phyloP scores from a whole-genome alignment of 352 stramenopile species.

The Phytophthora capsici region DNA sequence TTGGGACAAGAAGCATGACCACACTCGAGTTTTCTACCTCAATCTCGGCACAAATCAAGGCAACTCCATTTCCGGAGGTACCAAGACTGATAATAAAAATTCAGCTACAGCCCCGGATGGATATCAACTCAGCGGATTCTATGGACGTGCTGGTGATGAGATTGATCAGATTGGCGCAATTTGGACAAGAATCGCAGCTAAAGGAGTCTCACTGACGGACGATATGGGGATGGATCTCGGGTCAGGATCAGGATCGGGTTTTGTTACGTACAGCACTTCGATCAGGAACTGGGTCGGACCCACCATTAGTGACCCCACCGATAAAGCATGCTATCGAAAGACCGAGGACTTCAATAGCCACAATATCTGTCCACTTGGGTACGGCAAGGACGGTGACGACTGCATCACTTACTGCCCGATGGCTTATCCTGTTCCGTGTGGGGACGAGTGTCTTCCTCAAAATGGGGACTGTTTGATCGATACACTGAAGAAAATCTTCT shows the following conservation, averaged over 20 bases:
- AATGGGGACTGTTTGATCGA: constrained; percentile 19
- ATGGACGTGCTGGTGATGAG: constrained; percentile 42
- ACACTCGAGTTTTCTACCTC: constrained; percentile 55
- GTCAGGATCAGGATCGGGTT: constrained; percentile 18
- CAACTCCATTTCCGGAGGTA: constrained; percentile 36
- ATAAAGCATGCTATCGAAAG: constrained; percentile 30
- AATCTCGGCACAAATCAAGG: constrained; percentile 44
- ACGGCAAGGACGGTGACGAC: constrained; percentile 19
- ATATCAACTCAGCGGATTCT: constrained; percentile 59
- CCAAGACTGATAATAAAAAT: constrained; percentile 39
- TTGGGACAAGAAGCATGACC: constrained; percentile 42
- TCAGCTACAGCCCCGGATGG: constrained; percentile 43
- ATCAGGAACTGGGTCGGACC: constrained; percentile 30
- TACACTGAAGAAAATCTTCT: constrained; percentile 32
- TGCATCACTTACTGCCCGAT: constrained; percentile 42
- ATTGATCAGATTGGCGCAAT: constrained; percentile 48
- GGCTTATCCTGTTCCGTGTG: constrained; percentile 40
- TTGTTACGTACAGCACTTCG: constrained; percentile 10
- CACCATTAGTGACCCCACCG: constrained; percentile 13
- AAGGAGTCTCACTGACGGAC: constrained; percentile 17
- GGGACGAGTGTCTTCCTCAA: constrained; percentile 50
- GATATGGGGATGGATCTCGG: constrained; percentile 6
- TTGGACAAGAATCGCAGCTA: constrained; percentile 24
- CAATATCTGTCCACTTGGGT: constrained; percentile 24
- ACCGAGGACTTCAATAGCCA: constrained; percentile 15